Percentiles rank a stretch among this genome's conserved stretches.
Conservation (phyloP, 2,329 filamentous ascomycete species). For the Xylariaceae sp. region DNA sequence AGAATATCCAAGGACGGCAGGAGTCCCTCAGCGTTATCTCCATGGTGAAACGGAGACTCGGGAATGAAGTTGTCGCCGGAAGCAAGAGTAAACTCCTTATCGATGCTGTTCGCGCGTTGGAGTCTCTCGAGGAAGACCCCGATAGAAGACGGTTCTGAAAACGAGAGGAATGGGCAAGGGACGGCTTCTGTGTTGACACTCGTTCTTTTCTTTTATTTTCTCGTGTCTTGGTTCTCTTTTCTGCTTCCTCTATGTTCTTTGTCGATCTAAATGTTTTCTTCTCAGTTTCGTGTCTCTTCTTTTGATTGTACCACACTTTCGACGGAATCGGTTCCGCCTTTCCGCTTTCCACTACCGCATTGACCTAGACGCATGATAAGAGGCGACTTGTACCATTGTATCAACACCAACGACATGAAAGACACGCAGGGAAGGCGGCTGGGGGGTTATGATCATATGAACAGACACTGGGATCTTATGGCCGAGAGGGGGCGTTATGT, state of each 20-base stretch:
- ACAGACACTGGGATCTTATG: constrained; percentile 6
- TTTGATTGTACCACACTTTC: constrained; percentile 18
- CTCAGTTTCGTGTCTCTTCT: constrained; percentile 26
- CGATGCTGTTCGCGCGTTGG: constrained; percentile 49
- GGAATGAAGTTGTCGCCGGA: constrained; percentile 45
- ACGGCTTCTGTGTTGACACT: background rate
- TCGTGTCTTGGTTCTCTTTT: constrained; percentile 5
- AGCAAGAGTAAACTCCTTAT: constrained; percentile 46
- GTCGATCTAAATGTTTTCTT: background rate
- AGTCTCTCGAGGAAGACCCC: constrained; percentile 44
- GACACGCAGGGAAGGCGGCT: background rate
- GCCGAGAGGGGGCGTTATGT: constrained; percentile 18
- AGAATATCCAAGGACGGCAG: constrained; percentile 36
- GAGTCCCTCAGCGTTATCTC: constrained; percentile 44
- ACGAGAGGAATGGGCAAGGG: background rate
- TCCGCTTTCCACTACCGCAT: background rate
- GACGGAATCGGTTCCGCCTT: background rate
- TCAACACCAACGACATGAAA: constrained; percentile 22
- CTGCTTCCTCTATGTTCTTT: constrained; percentile 27
- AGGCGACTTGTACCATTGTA: constrained; percentile 20
- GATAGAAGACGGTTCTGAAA: constrained; percentile 40
- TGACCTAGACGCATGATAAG: constrained; percentile 17
- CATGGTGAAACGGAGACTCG: constrained; percentile 43
- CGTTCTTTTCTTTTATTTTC: constrained; percentile 3
- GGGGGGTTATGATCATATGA: no score